A percentile compares a stretch with the other conserved stretches of the same genome.
phyloP scores from a whole-genome alignment of 2,329 filamentous ascomycete species.

The Pochonia chlamydosporia region DNA sequence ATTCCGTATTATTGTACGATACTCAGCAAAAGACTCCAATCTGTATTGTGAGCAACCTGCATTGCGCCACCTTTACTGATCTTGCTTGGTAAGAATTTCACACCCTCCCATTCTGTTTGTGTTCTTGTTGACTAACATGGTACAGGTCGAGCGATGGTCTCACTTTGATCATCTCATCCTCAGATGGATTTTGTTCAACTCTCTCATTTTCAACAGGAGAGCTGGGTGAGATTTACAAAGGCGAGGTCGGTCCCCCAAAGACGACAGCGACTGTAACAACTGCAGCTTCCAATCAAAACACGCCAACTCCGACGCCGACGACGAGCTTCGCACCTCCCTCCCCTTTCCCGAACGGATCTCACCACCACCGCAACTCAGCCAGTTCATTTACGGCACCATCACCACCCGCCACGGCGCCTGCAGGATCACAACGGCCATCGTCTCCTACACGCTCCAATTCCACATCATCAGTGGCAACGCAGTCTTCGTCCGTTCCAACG shows the following conservation, averaged over 20 bases:
- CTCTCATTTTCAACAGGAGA: conserved; percentile 80
- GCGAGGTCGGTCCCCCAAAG: conserved; percentile 52
- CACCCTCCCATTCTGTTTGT: background rate
- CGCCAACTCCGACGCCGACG: conserved; percentile 66
- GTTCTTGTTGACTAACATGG: conserved; percentile 19
- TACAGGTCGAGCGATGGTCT: conserved; percentile 44
- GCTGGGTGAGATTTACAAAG: conserved; percentile 74
- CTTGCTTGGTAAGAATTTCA: conserved; percentile 69
- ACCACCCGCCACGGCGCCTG: conserved; percentile 48
- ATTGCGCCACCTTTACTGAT: conserved; percentile 96
- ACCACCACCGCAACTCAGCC: conserved; percentile 52
- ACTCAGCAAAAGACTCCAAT: conserved; percentile 93
- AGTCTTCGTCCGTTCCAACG: conserved; percentile 40
- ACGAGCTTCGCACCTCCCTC: conserved; percentile 56
- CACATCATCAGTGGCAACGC: conserved; percentile 71
- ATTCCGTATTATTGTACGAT: conserved; percentile 91
- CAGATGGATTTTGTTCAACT: conserved; percentile 94
- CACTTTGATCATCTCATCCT: conserved; percentile 85
- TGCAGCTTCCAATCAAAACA: conserved; percentile 50
- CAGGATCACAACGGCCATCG: conserved; percentile 60
- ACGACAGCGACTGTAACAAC: conserved; percentile 34
- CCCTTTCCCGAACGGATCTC: conserved; percentile 42
- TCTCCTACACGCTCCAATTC: conserved; percentile 85
- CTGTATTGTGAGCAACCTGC: conserved; percentile 92
- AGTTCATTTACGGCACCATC: conserved; percentile 54